Conservation (phyloP, 345 rosid species). For the Microthlaspi erraticum region DNA sequence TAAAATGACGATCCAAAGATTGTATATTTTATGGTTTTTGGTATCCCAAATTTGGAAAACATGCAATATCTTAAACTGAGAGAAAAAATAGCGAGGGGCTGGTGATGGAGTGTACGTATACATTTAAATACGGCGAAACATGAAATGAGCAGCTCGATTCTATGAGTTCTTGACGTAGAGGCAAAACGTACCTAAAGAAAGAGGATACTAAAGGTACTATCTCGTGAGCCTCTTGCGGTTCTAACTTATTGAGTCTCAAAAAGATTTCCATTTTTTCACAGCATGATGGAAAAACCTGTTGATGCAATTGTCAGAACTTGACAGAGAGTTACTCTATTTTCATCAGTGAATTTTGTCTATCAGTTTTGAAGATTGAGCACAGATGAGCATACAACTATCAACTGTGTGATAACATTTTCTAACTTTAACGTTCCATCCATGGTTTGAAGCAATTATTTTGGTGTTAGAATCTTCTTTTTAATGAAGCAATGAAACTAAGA, state of each 20-base stretch:
- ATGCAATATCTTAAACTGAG: background rate
- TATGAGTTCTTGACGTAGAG: conserved; percentile 30
- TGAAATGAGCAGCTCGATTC: conserved; percentile 20
- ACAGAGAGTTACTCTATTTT: background rate
- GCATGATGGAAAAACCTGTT: too few species aligned
- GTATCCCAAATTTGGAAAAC: background rate
- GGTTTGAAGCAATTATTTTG: too few species aligned
- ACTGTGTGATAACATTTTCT: too few species aligned
- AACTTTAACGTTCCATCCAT: too few species aligned
- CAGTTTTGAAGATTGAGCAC: background rate
- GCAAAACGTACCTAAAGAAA: conserved; percentile 5
- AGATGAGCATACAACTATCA: background rate
- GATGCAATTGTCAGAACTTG: too few species aligned
- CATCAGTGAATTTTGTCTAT: conserved; percentile 1
- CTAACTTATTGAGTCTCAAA: background rate
- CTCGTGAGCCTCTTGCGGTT: background rate
- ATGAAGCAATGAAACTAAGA: too few species aligned
- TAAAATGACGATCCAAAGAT: conserved; percentile 1
- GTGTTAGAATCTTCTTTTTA: too few species aligned
- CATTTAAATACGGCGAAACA: conserved; percentile 13
- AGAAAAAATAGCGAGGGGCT: background rate
- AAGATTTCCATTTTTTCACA: background rate
- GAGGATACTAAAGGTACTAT: background rate
- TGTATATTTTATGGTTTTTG: background rate
- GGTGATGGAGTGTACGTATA: conserved; percentile 11